Evolutionary conservation across 306 rosid species (phyloP).

Genomic region (Vicia villosa): DNA sequence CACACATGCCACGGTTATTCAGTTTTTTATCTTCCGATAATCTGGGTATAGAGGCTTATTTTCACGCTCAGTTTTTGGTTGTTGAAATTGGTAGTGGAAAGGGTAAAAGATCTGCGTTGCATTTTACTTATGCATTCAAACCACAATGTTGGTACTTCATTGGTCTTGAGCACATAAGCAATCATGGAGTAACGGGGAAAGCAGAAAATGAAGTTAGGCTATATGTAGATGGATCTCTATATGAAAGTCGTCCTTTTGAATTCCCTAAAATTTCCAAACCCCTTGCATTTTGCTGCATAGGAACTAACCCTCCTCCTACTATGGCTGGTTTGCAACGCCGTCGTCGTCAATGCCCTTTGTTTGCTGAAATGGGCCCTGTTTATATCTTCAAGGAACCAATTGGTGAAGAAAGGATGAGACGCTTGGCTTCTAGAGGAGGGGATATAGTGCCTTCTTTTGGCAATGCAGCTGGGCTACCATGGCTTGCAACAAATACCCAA

Average conservation of each 20-base stretch:
- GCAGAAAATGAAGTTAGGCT: slow-evolving; percentile 83
- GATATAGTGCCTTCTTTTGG: slow-evolving; percentile 91
- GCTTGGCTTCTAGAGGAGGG: slow-evolving; percentile 94
- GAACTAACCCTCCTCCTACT: slow-evolving; percentile 99
- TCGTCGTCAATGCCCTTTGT: slow-evolving; percentile 97
- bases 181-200: slow-evolving; percentile 83
- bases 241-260: slow-evolving; percentile 92
- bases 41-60: slow-evolving; percentile 97
- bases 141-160: slow-evolving; percentile 98
- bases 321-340: slow-evolving; percentile 99
- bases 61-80: slow-evolving; percentile 96
- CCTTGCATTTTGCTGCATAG: slow-evolving; percentile 97
- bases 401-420: slow-evolving; percentile 86
- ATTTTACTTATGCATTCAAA: slow-evolving; percentile 95
- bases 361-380: slow-evolving; percentile 99
- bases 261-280: slow-evolving; percentile 93
- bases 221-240: slow-evolving; percentile 84
- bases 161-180: slow-evolving; percentile 89
- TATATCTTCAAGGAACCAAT: slow-evolving; percentile 94
- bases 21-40: slow-evolving; percentile 96
- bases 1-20: slow-evolving; percentile 94
- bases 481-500: slow-evolving; percentile 77
- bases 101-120: slow-evolving; percentile 91
- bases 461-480: slow-evolving; percentile 88
- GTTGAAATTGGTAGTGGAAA: slow-evolving; percentile 91